Base-by-base conservation (phyloP, 345 rosid species). In the Psidium friedrichsthalianum region DNA sequence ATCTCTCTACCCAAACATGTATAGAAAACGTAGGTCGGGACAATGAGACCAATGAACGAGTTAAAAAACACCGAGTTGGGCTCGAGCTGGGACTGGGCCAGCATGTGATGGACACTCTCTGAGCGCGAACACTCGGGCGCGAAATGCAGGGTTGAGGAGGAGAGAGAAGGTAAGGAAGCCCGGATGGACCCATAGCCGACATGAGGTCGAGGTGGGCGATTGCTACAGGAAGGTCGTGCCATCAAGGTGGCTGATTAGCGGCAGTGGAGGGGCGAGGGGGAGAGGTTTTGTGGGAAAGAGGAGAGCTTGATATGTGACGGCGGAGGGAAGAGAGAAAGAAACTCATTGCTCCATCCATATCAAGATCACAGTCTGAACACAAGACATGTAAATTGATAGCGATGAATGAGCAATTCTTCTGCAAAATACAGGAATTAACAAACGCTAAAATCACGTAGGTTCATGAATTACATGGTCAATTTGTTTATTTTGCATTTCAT, bases 31-130 rank as follows among this genome's bases (percentile, higher is more conserved):
- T 2, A 91, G 86, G 86, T 18, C 53, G 85, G 83, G 90, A 88
- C 52, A 74, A 74, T 16, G 74, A 83, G 29, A 58, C 15, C 1
- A 16, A 58, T n/a, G 9, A n/a, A 7, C 69, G 4, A n/a, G 69
- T 13, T 58, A 15, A n/a, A 15, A 58, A 58, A 5, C 8, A 27
- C 36, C 18, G 8, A 11, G 64, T 36, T 36, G 36, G 36, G 36
- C 36, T 58, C 3, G 56, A 54, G 56, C 56, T 54, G 56, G 22
- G 21, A 22, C 56, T 54, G 56, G 22, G 21, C 54, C 5, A 18
- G 80, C 76, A 87, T 86, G 53, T 76, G 42, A 84, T 95, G 95
- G 22, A 94, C 91, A 89, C 74, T n/a, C 86, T 90, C 8, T 96
- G 83, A 92, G 91, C 3, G 88, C 89, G 86, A 93, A 92, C 29